Base-by-base conservation (phyloP, 1,139 yeast genomes). In the Pneumocystis murina region DNA sequence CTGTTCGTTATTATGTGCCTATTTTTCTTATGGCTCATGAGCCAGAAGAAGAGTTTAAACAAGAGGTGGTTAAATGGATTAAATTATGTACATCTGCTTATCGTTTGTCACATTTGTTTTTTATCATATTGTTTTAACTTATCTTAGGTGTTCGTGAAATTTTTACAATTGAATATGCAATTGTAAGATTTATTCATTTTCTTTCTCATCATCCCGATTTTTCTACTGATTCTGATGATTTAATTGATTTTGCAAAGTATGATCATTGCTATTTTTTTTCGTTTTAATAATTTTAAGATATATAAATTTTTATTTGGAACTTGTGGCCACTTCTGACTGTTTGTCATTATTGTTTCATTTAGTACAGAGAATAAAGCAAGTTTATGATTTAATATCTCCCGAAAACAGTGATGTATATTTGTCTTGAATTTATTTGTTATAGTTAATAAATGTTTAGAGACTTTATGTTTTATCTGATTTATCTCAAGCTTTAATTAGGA, bases 281-380 rank as follows among this genome's bases (percentile, higher is more conserved):
- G 10, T 60, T 20, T 39, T 43, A 24, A 35, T 40, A 60, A 10
- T 16, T 36, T 39, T 36, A 24, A 61, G 82, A 61, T 84, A 84
- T 67, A 73, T 90, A 60, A 70, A 82, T 0, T 86, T 82, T 72
- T 86, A 79, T 68, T 74, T 88, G 64, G 83, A 81, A 61, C 72
- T 82, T 7, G 80, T 88, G 63, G 85, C 86, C 0, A 82, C 79
- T 8, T 79, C 81, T 58, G 87, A 85, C 36, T 90, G 88, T 69
- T 77, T 87, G 38, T 85, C 94, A 1, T 74, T 89, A 66, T 72
- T 90, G 6, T 89, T 84, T 71, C 89, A 90, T 72, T 76, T 88
- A 63, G 84, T 94, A 0, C 87, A 88, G 67, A 78, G 95, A 62
- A 80, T 89, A 38, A 90, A 89, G 71, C 95, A 89, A 71, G 87